phyloP scores from a whole-genome alignment of 192 early-diverging fungal species.

The Podila minutissima region DNA sequence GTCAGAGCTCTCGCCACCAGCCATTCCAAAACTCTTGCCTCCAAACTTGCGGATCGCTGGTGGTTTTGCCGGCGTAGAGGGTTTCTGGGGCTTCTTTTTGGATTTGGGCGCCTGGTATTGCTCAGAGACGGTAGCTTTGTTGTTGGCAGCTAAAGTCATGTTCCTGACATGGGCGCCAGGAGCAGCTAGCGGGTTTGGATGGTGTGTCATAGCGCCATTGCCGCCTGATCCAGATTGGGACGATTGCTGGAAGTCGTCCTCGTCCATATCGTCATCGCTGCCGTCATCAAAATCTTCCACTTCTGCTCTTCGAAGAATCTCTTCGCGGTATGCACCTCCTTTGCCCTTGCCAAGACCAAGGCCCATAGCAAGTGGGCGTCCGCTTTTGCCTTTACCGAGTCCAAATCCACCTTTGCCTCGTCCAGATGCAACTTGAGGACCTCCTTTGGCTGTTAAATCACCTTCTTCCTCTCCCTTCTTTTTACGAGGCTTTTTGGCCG shows the following conservation, averaged over 20 bases:
- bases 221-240: neutral
- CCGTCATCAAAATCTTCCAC: conserved; percentile 43
- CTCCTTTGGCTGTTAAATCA: neutral
- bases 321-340: conserved; percentile 45
- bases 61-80: conserved; percentile 25
- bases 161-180: neutral
- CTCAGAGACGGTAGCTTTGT: neutral
- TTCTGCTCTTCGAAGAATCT: conserved; percentile 40
- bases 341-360: conserved; percentile 47
- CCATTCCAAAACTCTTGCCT: conserved; percentile 42
- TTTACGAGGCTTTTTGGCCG: conserved; percentile 38
- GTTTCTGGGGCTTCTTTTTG: conserved; percentile 41
- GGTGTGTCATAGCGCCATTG: neutral
- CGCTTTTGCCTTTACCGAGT: conserved; percentile 38
- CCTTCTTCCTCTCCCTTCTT: conserved; percentile 34
- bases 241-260: conserved; percentile 8
- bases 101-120: conserved; percentile 19
- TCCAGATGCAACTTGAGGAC: conserved; percentile 10
- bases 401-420: conserved; percentile 42
- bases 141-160: neutral
- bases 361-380: conserved; percentile 27
- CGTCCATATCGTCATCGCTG: conserved; percentile 26
- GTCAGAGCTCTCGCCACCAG: conserved; percentile 32
- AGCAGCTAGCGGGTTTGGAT: neutral
- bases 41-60: conserved; percentile 47